Conservation (phyloP, 2,329 filamentous ascomycete species). For the Fusarium acutatum region DNA sequence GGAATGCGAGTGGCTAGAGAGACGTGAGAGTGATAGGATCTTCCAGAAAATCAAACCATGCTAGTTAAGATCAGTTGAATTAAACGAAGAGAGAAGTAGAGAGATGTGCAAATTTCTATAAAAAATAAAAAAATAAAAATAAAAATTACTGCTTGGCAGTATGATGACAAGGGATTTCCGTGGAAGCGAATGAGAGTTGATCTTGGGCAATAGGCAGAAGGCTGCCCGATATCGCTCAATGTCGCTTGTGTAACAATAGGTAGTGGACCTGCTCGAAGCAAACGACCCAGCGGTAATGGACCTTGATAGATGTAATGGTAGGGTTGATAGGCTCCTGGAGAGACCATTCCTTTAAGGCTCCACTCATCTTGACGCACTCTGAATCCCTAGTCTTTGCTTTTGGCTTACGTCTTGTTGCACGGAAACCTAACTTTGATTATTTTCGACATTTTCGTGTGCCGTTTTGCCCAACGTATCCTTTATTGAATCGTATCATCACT, state of each 20-base stretch:
- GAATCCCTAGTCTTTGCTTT: not conserved
- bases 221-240: not conserved
- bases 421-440: rapidly evolving
- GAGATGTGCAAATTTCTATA: too few species aligned
- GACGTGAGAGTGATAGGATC: rapidly evolving
- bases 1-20: not conserved
- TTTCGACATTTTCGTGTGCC: rapidly evolving
- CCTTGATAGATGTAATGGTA: not conserved
- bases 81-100: too few species aligned
- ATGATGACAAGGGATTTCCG: rapidly evolving
- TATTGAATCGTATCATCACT: rapidly evolving
- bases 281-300: too few species aligned
- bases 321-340: not conserved
- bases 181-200: rapidly evolving
- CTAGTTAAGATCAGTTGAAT: rapidly evolving
- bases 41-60: not conserved
- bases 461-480: rapidly evolving
- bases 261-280: not conserved
- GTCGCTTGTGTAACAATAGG: not conserved
- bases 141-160: too few species aligned
- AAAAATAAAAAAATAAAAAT: too few species aligned
- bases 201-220: not conserved
- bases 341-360: not conserved
- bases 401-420: not conserved
- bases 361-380: not conserved